Base-by-base conservation (phyloP, 2,329 filamentous ascomycete genomes). In the Zymoseptoria pseudotritici region DNA sequence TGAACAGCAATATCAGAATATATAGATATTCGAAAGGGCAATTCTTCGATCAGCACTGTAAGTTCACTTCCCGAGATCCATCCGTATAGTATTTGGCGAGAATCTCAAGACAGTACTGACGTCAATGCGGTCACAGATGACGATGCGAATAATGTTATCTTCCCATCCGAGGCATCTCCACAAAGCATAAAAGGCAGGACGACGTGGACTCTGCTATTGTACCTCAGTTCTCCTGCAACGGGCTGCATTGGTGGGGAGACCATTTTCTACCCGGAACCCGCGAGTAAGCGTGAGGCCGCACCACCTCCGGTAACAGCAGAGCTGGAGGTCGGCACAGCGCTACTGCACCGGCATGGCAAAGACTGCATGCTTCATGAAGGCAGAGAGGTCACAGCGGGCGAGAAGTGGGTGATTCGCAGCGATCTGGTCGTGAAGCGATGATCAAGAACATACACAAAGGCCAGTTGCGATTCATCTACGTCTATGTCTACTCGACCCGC, bases 21-120 rank as follows among this genome's bases (percentile, higher is more conserved):
- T 97, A 97, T 76, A 84, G 92, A 21, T 97, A 97, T 74, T 83
- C 82, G 0, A 84, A 87, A 65, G 90, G 90, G 0, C 91, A 97
- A 72, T 96, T 92, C 73, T 97, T 97, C 72, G 91, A 91, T 70
- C 87, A 90, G 68, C 93, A 97, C 73, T 97, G 90, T 93, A 82
- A 69, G 87, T 82, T 19, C n/a, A 19, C 13, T 50, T 46, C 1
- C 36, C 10, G 36, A 46, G 36, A 7, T n/a, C 55, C 26, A 13
- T 31, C 9, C 31, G 19, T 24, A 7, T 53, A 13, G 22, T 10
- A n/a, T 26, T 26, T n/a, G 17, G 20, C 19, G 50, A 19, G 20
- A 21, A 21, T 17, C 22, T 13, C 11, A 53, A 29, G n/a, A 22
- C 29, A 29, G 22, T 7, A 13, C 52, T 53, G 22, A 53, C 52